Evolutionary conservation across 2,329 filamentous ascomycete genomes (phyloP).

Genomic region (Aureobasidium sp.): DNA sequence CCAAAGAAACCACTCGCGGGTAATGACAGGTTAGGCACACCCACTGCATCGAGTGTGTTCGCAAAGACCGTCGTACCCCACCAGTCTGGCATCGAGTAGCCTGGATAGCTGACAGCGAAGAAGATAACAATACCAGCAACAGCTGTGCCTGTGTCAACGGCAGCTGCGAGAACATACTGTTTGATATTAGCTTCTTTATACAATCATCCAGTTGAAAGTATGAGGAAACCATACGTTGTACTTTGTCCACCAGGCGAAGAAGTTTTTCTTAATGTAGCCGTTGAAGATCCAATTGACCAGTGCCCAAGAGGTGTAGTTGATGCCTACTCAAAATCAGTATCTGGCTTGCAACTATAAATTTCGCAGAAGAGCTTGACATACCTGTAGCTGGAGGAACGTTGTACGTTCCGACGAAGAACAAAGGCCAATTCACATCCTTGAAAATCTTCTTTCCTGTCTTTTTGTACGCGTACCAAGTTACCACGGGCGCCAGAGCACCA

Average conservation of each 20-base stretch:
- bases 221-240: conserved; percentile 63
- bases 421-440: conserved; percentile 43
- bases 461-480: conserved; percentile 39
- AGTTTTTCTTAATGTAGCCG: conserved; percentile 61
- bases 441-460: conserved; percentile 25
- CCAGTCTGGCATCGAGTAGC: conserved; percentile 27
- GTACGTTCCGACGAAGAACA: conserved; percentile 69
- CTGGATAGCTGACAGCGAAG: conserved; percentile 38
- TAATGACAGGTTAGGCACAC: conserved; percentile 36
- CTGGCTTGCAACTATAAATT: neutral
- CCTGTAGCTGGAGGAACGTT: conserved; percentile 60
- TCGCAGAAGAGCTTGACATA: neutral
- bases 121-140: conserved; percentile 39
- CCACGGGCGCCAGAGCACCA: conserved; percentile 37
- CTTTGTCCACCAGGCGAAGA: conserved; percentile 75
- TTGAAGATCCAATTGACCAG: conserved; percentile 85
- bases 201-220: conserved; percentile 40
- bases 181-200: neutral
- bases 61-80: conserved; percentile 29
- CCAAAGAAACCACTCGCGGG: conserved; percentile 60
- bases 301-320: conserved; percentile 86
- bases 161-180: conserved; percentile 39
- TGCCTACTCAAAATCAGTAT: conserved; percentile 41
- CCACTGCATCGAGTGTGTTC: conserved; percentile 37
- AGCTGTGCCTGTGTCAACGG: conserved; percentile 37